Evolutionary conservation across 2,329 filamentous ascomycete genomes (phyloP).

Genomic region (Fusarium domesticum): DNA sequence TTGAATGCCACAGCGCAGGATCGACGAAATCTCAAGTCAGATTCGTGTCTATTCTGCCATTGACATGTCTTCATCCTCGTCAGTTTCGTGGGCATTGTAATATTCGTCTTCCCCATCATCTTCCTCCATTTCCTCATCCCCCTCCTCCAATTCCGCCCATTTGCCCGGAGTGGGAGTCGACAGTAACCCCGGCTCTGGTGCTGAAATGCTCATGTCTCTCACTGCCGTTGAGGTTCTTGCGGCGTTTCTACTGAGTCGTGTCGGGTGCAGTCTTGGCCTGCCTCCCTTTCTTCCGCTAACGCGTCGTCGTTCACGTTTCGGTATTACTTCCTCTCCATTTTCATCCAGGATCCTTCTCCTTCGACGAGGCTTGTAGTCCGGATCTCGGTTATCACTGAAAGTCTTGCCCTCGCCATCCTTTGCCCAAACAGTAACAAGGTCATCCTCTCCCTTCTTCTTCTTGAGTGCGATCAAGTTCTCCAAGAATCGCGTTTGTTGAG

Average conservation of each 20-base stretch:
- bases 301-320: constrained; percentile 17
- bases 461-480: constrained; percentile 65
- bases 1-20: too few relatives aligned
- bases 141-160: constrained; percentile 35
- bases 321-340: constrained; percentile 26
- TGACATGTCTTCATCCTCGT: constrained; percentile 29
- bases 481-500: constrained; percentile 56
- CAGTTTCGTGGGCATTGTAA: constrained; percentile 21
- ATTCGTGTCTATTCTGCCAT: constrained; percentile 19
- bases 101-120: constrained; percentile 29
- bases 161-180: constrained; percentile 36
- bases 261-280: constrained; percentile 21
- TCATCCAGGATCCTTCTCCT: constrained; percentile 27
- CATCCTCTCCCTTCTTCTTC: constrained; percentile 59
- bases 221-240: constrained; percentile 5
- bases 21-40: constrained; percentile 1
- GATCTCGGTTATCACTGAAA: constrained; percentile 41
- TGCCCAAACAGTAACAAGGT: constrained; percentile 61
- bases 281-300: constrained; percentile 19
- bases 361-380: constrained; percentile 38
- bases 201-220: constrained; percentile 13
- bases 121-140: constrained; percentile 25
- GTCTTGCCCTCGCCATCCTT: constrained; percentile 41
- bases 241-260: constrained; percentile 1
- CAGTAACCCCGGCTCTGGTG: constrained; percentile 16